Conservation (phyloP, 345 rosid species). For the Eucalyptus rudis region DNA sequence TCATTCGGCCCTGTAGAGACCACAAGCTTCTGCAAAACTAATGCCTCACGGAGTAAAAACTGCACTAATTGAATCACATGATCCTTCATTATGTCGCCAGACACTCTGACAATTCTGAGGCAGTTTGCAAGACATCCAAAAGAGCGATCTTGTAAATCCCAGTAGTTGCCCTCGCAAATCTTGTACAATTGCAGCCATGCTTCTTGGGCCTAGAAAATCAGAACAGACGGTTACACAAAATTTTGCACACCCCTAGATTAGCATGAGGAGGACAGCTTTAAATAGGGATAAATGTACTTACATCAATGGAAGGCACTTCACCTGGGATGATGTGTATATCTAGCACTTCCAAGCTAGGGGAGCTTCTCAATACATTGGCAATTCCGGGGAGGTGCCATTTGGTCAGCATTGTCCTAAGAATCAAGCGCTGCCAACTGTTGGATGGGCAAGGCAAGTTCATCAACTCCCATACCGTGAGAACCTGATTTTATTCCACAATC, state of each 20-base stretch:
- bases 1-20: neutral
- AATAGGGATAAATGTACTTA: neutral
- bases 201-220: neutral
- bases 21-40: neutral
- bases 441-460: neutral
- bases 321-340: neutral
- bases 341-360: neutral
- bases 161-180: neutral
- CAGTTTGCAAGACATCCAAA: neutral
- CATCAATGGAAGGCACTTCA: neutral
- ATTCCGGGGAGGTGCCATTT: slow-evolving; percentile 3
- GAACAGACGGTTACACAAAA: neutral
- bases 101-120: slow-evolving; percentile 1
- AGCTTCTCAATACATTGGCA: neutral
- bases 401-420: neutral
- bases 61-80: neutral
- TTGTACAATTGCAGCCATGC: neutral
- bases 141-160: neutral
- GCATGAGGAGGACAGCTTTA: neutral
- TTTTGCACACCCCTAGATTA: neutral
- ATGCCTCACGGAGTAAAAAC: neutral
- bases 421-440: neutral
- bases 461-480: neutral
- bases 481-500: neutral
- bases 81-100: neutral